Evolutionary conservation across 805 yeast genomes (phyloP), one percentile per base, ranked within the genome.

Genomic region (Pachysolen tannophilus): DNA sequence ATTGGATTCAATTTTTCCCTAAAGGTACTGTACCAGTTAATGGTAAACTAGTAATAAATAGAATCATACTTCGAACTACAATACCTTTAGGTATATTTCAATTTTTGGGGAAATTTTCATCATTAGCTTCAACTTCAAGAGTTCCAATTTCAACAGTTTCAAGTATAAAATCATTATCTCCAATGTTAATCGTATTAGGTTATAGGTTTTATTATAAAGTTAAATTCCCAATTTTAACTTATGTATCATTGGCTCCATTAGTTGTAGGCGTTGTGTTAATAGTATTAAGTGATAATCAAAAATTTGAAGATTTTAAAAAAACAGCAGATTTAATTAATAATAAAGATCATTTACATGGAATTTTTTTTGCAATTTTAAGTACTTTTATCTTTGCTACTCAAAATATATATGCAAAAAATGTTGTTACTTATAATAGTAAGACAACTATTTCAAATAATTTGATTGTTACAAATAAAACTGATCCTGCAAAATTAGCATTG

Each of bases 321-420:
- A n/a, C n/a, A n/a, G n/a, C n/a, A n/a, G n/a, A n/a, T n/a, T n/a
- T n/a, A n/a, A 17, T 33, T 25, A 39, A 34, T 15, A 55, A 58
- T 30, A 32, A 47, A 8, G 41, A 42, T 8, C 70, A 73, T 43
- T 54, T 75, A 28, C 53, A 64, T 41, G 95, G 96, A 5, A 57
- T 84, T n/a, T 20, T 70, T 2, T 80, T 70, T 49, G 90, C 95
- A 9, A 58, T 79, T 8, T 40, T 75, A 20, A 75, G 92, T 4
- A 71, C 88, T 32, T 53, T 82, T 6, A 74, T 85, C 14, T 86
- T 87, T 61, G 94, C 90, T 5, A 72, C 78, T 3, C 95, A 86
- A 50, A 86, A 86, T 52, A 82, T 87, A 30, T 86, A 84, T 56
- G 87, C 92, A 26, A 87, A 87, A 58, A 79, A 76, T 43, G 76